These are phyloP conservation scores for Nicotiana otophora DNA, from an alignment of 257 asterid species.

Conservation along the genomic window DNA sequence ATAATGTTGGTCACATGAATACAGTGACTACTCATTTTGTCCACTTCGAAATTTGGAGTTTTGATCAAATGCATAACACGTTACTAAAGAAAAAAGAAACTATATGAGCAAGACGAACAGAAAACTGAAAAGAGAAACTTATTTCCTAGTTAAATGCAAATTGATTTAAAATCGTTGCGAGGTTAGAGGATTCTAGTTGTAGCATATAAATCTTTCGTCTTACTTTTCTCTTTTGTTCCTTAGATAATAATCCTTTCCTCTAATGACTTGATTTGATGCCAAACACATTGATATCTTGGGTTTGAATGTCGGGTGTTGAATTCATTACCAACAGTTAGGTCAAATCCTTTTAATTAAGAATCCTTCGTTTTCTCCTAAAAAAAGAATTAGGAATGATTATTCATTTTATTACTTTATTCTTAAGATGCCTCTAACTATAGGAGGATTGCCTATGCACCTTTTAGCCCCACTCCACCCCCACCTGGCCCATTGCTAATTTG, in stretches of 20 bases:
- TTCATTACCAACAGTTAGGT: slow-evolving; percentile 5
- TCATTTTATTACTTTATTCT: slow-evolving; percentile 30
- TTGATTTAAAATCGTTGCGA: no score
- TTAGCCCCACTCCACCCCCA: not conserved
- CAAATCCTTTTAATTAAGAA: not conserved
- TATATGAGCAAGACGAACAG: not conserved
- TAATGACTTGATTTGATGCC: not conserved
- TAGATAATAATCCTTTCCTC: not conserved
- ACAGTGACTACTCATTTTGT: not conserved
- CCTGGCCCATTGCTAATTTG: slow-evolving; percentile 8
- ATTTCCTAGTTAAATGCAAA: no score
- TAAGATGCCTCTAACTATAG: slow-evolving; percentile 26
- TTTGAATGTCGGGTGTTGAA: slow-evolving; percentile 1
- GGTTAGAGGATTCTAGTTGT: not conserved
- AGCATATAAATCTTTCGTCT: not conserved
- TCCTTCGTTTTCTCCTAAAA: not conserved
- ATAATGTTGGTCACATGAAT: not conserved
- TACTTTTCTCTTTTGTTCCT: not conserved
- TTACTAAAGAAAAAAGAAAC: not conserved
- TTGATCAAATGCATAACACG: not conserved
- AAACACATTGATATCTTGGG: not conserved
- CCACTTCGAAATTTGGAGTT: not conserved
- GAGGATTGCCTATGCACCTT: slow-evolving; percentile 3
- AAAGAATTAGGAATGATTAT: slow-evolving; percentile 22
- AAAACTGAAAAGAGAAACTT: no score